Evolutionary conservation across 2,329 filamentous ascomycete genomes (phyloP).

Genomic region (Botryosphaeria dothidea): DNA sequence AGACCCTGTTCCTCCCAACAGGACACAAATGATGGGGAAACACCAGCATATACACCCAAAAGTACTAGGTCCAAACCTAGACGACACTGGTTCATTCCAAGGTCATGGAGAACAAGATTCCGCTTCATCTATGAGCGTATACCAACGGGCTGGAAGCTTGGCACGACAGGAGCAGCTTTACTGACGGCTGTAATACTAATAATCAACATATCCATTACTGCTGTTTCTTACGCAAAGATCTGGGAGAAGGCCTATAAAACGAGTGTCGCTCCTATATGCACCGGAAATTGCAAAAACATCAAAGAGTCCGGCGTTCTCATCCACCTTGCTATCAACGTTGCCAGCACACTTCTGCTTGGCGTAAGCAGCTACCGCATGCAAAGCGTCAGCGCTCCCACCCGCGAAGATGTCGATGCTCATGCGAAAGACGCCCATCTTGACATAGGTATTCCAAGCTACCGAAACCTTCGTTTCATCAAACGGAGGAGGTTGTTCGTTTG

Average conservation of each 20-base stretch:
- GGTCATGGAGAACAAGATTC: neutral
- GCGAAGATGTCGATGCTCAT: conserved; percentile 55
- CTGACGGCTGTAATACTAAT: neutral
- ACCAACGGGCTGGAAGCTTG: neutral
- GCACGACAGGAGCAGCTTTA: neutral
- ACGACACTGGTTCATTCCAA: too few relatives aligned
- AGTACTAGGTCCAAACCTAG: too few relatives aligned
- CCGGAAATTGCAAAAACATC: neutral
- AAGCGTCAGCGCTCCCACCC: conserved; percentile 50
- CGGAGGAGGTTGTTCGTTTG: neutral
- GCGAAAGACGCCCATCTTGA: neutral
- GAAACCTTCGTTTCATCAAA: neutral
- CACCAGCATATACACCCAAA: too few relatives aligned
- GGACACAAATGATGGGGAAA: too few relatives aligned
- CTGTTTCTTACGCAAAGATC: neutral
- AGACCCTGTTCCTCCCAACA: too few relatives aligned
- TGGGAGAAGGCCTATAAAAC: neutral
- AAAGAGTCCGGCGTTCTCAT: neutral
- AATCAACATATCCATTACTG: neutral
- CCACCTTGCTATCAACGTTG: conserved; percentile 44
- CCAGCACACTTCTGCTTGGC: conserved; percentile 48
- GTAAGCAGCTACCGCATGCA: conserved; percentile 57
- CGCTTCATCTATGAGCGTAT: neutral
- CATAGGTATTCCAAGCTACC: neutral
- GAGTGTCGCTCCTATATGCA: neutral